Evolutionary conservation across 306 rosid genomes (phyloP).

Genomic region (Clitoria ternatea): DNA sequence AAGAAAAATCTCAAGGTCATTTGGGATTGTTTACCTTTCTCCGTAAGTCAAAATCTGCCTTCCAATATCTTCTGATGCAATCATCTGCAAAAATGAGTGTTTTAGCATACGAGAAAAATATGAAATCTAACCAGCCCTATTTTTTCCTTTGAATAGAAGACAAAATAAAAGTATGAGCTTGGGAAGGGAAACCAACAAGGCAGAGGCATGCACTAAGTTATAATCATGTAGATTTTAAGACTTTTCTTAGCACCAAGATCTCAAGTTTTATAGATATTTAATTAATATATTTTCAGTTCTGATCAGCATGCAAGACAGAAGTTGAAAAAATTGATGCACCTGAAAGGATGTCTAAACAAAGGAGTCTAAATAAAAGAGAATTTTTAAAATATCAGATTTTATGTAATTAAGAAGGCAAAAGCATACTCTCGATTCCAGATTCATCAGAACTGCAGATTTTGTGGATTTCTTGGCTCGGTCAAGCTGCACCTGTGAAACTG

Average conservation of each 20-base stretch:
- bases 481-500: constrained; percentile 80
- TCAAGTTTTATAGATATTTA: no score
- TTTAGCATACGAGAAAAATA: not conserved
- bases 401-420: constrained; percentile 7
- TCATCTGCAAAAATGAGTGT: constrained; percentile 50
- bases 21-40: constrained; percentile 58
- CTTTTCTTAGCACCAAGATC: not conserved
- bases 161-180: not conserved
- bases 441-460: constrained; percentile 92
- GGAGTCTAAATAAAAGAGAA: not conserved
- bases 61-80: constrained; percentile 92
- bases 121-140: not conserved
- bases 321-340: not conserved
- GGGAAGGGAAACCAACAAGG: not conserved
- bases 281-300: not conserved
- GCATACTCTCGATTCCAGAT: constrained; percentile 90
- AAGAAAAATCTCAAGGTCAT: not conserved
- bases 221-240: not conserved
- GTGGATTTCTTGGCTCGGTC: constrained; percentile 88
- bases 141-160: not conserved
- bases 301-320: not conserved
- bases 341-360: not conserved
- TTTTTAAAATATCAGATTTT: not conserved
- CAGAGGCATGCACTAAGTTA: not conserved
- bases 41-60: constrained; percentile 96